phyloP scores from a whole-genome alignment of 495 filamentous ascomycete species.

The Pyrenula massariospora region DNA sequence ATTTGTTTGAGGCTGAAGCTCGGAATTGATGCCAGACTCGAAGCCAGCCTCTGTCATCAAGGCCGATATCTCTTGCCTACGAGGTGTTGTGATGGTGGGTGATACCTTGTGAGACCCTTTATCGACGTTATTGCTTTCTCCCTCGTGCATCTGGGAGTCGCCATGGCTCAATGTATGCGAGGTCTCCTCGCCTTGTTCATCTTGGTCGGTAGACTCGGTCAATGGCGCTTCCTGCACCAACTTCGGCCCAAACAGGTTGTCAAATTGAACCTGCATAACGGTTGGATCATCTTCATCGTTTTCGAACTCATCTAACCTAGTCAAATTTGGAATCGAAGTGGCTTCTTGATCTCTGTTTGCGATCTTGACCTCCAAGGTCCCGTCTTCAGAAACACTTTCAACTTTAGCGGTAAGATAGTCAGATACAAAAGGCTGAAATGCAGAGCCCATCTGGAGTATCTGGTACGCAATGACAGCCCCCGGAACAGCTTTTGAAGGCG shows the following conservation, averaged over 20 bases:
- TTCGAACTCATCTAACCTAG: slow-evolving; percentile 43
- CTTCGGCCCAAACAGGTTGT: slow-evolving; percentile 50
- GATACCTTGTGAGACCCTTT: slow-evolving; percentile 9
- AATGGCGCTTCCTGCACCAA: slow-evolving; percentile 31
- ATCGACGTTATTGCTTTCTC: neutral
- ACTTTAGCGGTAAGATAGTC: slow-evolving; percentile 57
- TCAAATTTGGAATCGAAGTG: slow-evolving; percentile 51
- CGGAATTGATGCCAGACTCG: slow-evolving; percentile 22
- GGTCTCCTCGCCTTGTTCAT: neutral
- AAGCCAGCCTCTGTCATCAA: slow-evolving; percentile 28
- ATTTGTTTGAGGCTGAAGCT: slow-evolving; percentile 1
- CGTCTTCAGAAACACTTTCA: slow-evolving; percentile 32
- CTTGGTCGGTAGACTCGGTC: neutral
- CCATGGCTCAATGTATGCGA: slow-evolving; percentile 1
- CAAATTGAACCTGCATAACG: slow-evolving; percentile 24
- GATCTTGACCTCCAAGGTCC: slow-evolving; percentile 45
- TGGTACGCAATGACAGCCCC: slow-evolving; percentile 75
- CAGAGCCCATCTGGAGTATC: slow-evolving; percentile 58
- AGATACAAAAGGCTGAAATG: slow-evolving; percentile 64
- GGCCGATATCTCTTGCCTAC: slow-evolving; percentile 17
- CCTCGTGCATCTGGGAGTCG: neutral
- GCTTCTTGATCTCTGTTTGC: slow-evolving; percentile 58
- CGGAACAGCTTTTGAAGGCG: slow-evolving; percentile 34
- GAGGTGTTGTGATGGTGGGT: slow-evolving; percentile 4
- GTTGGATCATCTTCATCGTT: slow-evolving; percentile 39